Percentiles rank a stretch among this genome's conserved stretches.
Evolutionary conservation across 345 rosid species (phyloP).

Genomic region (Lumnitzera racemosa): DNA sequence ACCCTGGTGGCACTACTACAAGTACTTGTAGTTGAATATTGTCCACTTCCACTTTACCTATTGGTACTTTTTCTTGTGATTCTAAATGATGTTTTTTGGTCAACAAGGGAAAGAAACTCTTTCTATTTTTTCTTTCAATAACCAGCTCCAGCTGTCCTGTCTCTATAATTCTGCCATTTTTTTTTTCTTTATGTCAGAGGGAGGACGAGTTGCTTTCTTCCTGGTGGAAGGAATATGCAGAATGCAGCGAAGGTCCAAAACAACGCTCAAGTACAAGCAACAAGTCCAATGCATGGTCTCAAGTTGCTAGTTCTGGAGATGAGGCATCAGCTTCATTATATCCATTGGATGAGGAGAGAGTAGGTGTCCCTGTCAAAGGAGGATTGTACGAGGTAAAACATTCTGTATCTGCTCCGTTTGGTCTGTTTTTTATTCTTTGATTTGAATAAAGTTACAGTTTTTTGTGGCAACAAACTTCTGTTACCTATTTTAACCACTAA

Average conservation of each 20-base stretch:
- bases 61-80: not conserved
- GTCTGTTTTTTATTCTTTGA: not conserved
- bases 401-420: not conserved
- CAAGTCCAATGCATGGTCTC: slow-evolving; percentile 24
- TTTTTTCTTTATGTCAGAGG: slow-evolving; percentile 30
- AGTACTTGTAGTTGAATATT: too few relatives aligned
- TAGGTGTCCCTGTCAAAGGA: slow-evolving; percentile 98
- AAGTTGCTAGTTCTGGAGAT: slow-evolving; percentile 22
- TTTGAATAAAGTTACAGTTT: not conserved
- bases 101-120: not conserved
- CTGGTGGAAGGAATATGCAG: slow-evolving; percentile 99
- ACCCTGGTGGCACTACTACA: too few relatives aligned
- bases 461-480: too few relatives aligned
- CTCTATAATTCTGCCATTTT: too few relatives aligned
- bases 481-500: too few relatives aligned
- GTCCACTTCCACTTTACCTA: too few relatives aligned
- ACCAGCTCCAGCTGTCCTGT: too few relatives aligned
- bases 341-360: slow-evolving; percentile 86
- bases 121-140: slow-evolving; percentile 1
- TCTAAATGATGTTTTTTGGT: not conserved
- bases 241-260: slow-evolving; percentile 88
- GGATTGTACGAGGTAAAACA: slow-evolving; percentile 78
- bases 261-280: slow-evolving; percentile 26
- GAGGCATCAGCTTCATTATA: slow-evolving; percentile 34
- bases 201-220: slow-evolving; percentile 88